Evolutionary conservation across 495 filamentous ascomycete genomes (phyloP), one percentile per base, ranked within the genome.

Genomic region (Lophiotrema nucula): DNA sequence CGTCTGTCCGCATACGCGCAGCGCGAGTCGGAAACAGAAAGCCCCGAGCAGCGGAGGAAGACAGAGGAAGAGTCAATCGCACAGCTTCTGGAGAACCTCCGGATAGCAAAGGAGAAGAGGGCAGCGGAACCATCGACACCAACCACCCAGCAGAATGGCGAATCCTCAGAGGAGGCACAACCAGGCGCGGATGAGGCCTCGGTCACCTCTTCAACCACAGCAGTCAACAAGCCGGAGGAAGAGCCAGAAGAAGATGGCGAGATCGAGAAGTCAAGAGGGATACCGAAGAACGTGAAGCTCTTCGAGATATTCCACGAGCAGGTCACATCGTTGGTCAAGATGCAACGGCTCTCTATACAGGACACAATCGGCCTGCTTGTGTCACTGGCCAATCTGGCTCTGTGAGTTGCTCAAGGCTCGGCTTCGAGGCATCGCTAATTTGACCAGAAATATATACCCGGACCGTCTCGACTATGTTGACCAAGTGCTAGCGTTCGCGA

Each of bases 251-350:
- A 47, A 15, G 50, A 77, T 19, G 65, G 72, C 52, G 63, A 62
- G 25, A 46, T 67, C 3, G 81, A 80, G 53, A 85, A 87, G 63
- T 82, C 82, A 23, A 73, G 84, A 59, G 85, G 80, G 18, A 87
- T 93, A 64, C 89, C 92, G 2, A 81, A 87, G 42, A 85, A 91
- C 70, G 82, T 96, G 47, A 92, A 87, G 71, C 81, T 98, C 10
- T 98, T 97, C 73, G 91, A 96, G 73, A 91, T 97, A 41, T 98
- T 98, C 75, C 95, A 96, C 68, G 88, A 95, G 43, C 93, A 98
- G 68, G 95, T 97, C 48, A 86, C 91, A 59, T 90, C 90, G 66
- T 79, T 98, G 41, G 91, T 97, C 60, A 89, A 89, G 71, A 86
- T 87, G 16, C 91, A 96, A 66, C 85, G 89, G 60, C 77, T 98